A percentile compares a stretch with the other conserved stretches of the same genome.
Conservation (phyloP, 148 eudicot genomes). For the Mesembryanthemum crystallinum region DNA sequence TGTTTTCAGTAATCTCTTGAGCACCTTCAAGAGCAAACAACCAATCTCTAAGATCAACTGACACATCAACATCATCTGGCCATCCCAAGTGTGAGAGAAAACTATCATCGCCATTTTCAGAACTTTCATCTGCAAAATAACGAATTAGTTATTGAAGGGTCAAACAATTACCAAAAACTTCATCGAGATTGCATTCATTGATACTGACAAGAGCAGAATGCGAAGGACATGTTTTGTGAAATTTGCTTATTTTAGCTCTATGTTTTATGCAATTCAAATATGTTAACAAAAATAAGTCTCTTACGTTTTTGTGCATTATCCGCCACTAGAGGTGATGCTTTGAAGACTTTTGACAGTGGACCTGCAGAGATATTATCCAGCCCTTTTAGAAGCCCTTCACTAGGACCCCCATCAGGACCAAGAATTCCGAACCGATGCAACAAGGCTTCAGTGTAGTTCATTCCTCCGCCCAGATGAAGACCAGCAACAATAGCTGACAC, state of each 20-base stretch:
- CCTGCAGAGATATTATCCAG: conserved; percentile 64
- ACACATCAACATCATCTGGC: conserved; percentile 88
- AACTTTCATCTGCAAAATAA: conserved; percentile 47
- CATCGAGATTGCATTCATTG: neutral
- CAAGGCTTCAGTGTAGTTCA: conserved; percentile 79
- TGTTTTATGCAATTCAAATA: conserved; percentile 12
- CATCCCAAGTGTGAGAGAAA: conserved; percentile 59
- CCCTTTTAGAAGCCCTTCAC: conserved; percentile 81
- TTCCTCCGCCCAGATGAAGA: conserved; percentile 90
- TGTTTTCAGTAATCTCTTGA: conserved; percentile 46
- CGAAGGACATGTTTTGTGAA: neutral
- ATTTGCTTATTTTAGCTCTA: neutral
- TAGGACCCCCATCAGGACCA: conserved; percentile 92
- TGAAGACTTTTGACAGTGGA: conserved; percentile 77
- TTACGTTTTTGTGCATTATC: conserved; percentile 46
- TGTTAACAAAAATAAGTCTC: conserved; percentile 9
- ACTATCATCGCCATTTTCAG: conserved; percentile 41
- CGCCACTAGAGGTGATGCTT: conserved; percentile 53
- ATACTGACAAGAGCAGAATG: neutral
- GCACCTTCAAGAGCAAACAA: conserved; percentile 92
- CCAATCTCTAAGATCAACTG: conserved; percentile 79
- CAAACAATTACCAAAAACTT: conserved; percentile 1
- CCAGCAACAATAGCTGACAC: conserved; percentile 84
- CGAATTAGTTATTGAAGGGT: neutral
- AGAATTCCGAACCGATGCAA: conserved; percentile 86